phyloP scores from a whole-genome alignment of 805 yeast species.

The Yueomyces sp. region DNA sequence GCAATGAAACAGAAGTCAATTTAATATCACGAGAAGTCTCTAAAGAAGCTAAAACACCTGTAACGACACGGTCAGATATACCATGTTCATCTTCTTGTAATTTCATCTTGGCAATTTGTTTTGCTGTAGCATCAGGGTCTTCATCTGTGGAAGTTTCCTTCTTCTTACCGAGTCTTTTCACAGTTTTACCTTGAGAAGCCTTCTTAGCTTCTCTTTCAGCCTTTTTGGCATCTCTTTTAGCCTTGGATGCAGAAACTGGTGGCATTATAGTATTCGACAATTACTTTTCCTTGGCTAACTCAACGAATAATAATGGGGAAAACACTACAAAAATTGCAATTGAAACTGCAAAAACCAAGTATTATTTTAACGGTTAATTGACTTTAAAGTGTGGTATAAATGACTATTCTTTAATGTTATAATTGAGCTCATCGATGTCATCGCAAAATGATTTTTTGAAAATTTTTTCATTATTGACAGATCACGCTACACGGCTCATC shows the following conservation, averaged over 20 bases:
- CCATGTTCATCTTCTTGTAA: constrained; percentile 91
- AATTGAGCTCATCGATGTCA: no score
- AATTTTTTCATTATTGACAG: no score
- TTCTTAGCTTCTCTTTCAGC: constrained; percentile 98
- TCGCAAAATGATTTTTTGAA: no score
- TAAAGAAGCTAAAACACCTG: constrained; percentile 89
- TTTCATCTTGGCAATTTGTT: constrained; percentile 74
- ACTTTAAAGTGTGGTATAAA: no score
- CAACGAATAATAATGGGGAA: no score
- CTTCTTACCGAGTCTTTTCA: constrained; percentile 41
- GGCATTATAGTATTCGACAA: constrained; percentile 14
- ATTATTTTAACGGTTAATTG: no score
- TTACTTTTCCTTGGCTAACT: no score
- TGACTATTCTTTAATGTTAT: no score
- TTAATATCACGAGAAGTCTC: constrained; percentile 89
- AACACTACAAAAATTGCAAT: no score
- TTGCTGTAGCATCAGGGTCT: constrained; percentile 50
- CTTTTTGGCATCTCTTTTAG: constrained; percentile 90
- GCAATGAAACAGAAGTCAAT: constrained; percentile 74
- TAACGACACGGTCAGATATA: constrained; percentile 89
- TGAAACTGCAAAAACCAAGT: no score
- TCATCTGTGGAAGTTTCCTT: constrained; percentile 29
- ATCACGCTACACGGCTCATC: no score
- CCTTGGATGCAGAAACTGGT: constrained; percentile 78
- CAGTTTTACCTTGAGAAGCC: constrained; percentile 60